phyloP scores from a whole-genome alignment of 2,329 filamentous ascomycete species.

The Alternaria gaisen region DNA sequence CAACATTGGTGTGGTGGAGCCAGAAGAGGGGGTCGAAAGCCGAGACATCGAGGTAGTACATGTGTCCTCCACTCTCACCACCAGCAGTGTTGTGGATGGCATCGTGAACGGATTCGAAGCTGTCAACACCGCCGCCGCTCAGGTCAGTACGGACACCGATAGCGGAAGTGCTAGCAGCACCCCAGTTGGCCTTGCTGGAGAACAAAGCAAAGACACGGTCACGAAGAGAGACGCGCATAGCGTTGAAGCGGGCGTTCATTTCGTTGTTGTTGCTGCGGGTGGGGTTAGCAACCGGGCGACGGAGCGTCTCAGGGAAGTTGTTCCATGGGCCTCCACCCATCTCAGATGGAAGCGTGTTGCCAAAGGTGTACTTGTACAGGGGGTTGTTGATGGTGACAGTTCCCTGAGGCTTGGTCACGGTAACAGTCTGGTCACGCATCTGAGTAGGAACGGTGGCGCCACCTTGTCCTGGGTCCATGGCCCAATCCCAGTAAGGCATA shows the following conservation, averaged over 20 bases:
- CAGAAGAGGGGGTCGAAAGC: constrained; percentile 75
- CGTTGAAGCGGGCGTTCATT: constrained; percentile 40
- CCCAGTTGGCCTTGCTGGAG: constrained; percentile 43
- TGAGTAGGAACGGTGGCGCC: constrained; percentile 43
- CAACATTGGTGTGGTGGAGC: constrained; percentile 52
- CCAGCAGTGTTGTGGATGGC: constrained; percentile 46
- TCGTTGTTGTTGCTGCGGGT: constrained; percentile 51
- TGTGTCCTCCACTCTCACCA: constrained; percentile 68
- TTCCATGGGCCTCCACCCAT: constrained; percentile 54
- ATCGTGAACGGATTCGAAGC: constrained; percentile 50
- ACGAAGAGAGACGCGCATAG: constrained; percentile 43
- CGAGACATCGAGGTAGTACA: constrained; percentile 77
- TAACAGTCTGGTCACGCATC: constrained; percentile 54
- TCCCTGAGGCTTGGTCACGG: constrained; percentile 55
- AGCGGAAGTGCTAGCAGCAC: constrained; percentile 38
- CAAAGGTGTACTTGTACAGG: constrained; percentile 56
- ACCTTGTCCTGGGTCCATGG: constrained; percentile 43
- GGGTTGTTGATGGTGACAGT: constrained; percentile 54
- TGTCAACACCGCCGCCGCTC: constrained; percentile 44
- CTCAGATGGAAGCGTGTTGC: constrained; percentile 63
- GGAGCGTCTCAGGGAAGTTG: constrained; percentile 44
- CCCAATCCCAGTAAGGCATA: constrained; percentile 61
- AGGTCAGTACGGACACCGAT: constrained; percentile 45
- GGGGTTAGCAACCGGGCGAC: constrained; percentile 44
- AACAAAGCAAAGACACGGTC: constrained; percentile 50